Base-by-base conservation (phyloP, 495 filamentous ascomycete species). In the Aspergillus indologenus region DNA sequence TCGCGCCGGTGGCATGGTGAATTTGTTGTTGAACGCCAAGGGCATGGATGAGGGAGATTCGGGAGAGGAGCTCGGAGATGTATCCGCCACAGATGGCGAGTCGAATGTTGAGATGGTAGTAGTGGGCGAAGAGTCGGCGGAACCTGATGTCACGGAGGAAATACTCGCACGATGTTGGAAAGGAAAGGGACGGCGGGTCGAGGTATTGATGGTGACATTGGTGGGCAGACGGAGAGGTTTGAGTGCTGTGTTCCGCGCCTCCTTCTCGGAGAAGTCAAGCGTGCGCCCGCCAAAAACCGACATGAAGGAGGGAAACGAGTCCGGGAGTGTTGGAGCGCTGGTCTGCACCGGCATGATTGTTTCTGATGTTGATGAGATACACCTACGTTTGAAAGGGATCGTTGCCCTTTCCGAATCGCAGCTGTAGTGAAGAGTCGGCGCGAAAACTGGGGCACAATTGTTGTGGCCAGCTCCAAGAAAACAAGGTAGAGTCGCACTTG, bases 101-200 rank as follows among this genome's bases (percentile, higher is more conserved):
- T 93, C 94, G 45, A 92, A 88, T 14, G 91, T 96, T 15, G 92
- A 96, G n/a, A 92, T 83, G 1, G 93, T 96, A 2, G 91, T 98
- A 18, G 94, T 97, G 0, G 94, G 94, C 19, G 94, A 98, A 8
- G 92, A 96, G 65, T 97, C 92, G 23, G 87, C 89, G 3, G 94
- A 98, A 48, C 88, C 91, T 9, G 90, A 90, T 45, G 84, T 82
- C 58, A 87, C 85, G 4, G 90, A 95, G 23, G 90, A 93, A 21
- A 77, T 68, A 61, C 73, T 80, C 56, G 71, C 72, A 40, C 71
- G 77, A 54, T 74, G 79, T 40, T 68, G 61, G 54, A 71, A 75
- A 56, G 67, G 69, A 44, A 69, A 63, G 15, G 69, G 51, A 11
- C 65, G 72, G 59, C 66, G 65, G 46, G 34, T 40, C 12, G 65